phyloP scores from a whole-genome alignment of 768 basidiomycete genomes.

The Panus rudis region DNA sequence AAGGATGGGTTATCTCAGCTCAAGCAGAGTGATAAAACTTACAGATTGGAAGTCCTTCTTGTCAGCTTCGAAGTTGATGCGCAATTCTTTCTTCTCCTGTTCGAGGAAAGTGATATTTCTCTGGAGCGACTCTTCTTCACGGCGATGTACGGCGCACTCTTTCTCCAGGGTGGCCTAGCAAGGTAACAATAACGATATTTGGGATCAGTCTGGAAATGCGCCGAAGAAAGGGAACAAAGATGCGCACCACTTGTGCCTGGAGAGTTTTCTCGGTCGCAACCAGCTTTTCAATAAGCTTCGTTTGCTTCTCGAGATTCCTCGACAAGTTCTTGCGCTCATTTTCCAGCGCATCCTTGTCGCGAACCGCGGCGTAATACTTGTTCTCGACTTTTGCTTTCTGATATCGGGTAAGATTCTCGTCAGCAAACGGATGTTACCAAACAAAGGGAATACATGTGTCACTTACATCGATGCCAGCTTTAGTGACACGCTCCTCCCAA shows the following conservation, averaged over 20 bases:
- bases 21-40: no score
- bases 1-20: no score
- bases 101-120: no score
- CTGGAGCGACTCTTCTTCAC: no score
- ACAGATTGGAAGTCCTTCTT: not conserved
- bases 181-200: no score
- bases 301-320: slow-evolving; percentile 52
- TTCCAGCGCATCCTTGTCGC: slow-evolving; percentile 80
- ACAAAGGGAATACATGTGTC: not conserved
- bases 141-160: no score
- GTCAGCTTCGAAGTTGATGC: not conserved
- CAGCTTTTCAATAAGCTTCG: slow-evolving; percentile 58
- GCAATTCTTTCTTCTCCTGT: no score
- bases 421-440: not conserved
- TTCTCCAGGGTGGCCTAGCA: no score
- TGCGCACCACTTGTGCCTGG: slow-evolving; percentile 50
- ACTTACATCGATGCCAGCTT: slow-evolving; percentile 62
- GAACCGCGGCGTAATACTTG: slow-evolving; percentile 88
- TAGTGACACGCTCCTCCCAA: slow-evolving; percentile 67
- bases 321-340: slow-evolving; percentile 60
- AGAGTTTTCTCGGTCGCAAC: slow-evolving; percentile 59
- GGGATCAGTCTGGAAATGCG: no score
- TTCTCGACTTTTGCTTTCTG: slow-evolving; percentile 96
- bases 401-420: not conserved
- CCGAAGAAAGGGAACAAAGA: not conserved